Conservation (phyloP, 2,329 filamentous ascomycete genomes). For the Cercospora zeae-maydis region DNA sequence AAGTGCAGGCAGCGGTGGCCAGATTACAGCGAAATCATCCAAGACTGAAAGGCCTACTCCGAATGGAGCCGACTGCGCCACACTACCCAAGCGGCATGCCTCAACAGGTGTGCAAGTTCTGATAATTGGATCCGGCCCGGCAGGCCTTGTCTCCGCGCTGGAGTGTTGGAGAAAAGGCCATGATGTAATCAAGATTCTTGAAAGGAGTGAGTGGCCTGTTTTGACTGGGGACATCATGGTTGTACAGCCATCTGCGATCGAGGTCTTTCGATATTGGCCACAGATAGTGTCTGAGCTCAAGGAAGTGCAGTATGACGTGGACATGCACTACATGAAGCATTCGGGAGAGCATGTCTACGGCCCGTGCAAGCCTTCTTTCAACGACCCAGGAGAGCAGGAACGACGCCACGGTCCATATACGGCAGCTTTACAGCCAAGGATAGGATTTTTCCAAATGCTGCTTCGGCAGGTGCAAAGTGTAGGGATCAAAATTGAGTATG, state of each 20-base stretch:
- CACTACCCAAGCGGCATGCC: neutral
- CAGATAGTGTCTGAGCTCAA: neutral
- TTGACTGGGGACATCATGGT: neutral
- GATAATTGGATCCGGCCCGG: neutral
- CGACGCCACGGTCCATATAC: neutral
- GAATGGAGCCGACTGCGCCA: neutral
- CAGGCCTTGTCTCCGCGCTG: neutral
- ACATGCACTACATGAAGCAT: neutral
- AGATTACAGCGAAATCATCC: neutral
- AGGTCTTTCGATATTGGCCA: neutral
- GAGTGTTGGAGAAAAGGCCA: neutral
- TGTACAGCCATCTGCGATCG: neutral
- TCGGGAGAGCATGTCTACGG: neutral
- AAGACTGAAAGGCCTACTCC: neutral
- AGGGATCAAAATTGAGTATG: constrained; percentile 35
- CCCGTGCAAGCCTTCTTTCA: neutral
- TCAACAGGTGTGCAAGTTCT: neutral
- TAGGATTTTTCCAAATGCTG: neutral
- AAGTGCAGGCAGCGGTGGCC: neutral
- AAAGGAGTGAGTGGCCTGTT: neutral
- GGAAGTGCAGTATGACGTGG: neutral
- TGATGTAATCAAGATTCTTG: neutral
- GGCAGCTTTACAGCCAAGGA: neutral
- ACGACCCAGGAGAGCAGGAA: neutral
- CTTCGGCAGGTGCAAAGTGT: neutral